phyloP scores from a whole-genome alignment of 768 basidiomycete genomes.

The Lactifluus piperatus region DNA sequence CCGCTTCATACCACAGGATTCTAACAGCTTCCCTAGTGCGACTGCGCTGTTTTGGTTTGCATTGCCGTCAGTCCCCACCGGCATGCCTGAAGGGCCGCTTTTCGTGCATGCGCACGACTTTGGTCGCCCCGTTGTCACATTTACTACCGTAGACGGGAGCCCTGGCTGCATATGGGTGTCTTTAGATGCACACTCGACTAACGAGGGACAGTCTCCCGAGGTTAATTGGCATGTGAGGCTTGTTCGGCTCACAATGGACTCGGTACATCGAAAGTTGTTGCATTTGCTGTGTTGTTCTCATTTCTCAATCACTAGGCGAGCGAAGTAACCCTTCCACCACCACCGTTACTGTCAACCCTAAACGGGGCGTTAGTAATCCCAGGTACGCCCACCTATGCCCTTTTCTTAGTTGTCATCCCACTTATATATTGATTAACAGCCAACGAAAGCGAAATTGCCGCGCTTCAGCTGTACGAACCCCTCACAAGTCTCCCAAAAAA shows the following conservation, averaged over 20 bases:
- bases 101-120: conserved; percentile 37
- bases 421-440: conserved; percentile 30
- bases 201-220: not conserved
- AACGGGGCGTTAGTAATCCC: conserved; percentile 37
- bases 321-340: conserved; percentile 25
- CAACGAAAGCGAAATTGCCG: conserved; percentile 38
- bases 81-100: not conserved
- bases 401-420: not conserved
- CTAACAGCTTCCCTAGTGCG: conserved; percentile 35
- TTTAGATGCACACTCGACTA: conserved; percentile 39
- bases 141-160: conserved; percentile 30
- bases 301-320: conserved; percentile 28
- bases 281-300: not conserved
- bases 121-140: conserved; percentile 51
- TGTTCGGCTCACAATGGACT: conserved; percentile 24
- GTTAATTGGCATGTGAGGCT: not conserved
- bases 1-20: not conserved
- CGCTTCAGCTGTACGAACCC: conserved; percentile 51
- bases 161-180: conserved; percentile 37
- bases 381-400: conserved; percentile 31
- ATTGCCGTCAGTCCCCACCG: conserved; percentile 18
- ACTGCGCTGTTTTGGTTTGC: conserved; percentile 55
- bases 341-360: conserved; percentile 34
- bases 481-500: conserved; percentile 55
- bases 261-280: conserved; percentile 28